Evolutionary conservation across 2,329 filamentous ascomycete genomes (phyloP).

Genomic region (Calonectria hawksworthii): DNA sequence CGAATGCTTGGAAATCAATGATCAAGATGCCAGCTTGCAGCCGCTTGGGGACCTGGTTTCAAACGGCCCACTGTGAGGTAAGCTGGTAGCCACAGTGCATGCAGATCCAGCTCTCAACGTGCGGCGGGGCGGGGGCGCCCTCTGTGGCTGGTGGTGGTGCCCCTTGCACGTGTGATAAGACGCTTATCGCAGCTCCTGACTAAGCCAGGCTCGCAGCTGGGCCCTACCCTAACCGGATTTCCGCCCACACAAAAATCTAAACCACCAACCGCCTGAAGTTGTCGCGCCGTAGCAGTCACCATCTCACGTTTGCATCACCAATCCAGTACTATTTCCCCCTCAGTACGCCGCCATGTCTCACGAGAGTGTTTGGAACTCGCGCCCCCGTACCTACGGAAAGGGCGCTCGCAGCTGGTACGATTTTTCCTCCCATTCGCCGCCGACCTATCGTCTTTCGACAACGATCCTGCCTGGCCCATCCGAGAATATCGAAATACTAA

Average conservation of each 20-base stretch:
- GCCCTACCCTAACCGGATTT: not conserved
- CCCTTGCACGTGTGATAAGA: not conserved
- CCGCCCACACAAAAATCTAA: constrained; percentile 56
- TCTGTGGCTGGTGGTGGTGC: not conserved
- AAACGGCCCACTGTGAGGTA: constrained; percentile 32
- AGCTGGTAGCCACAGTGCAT: constrained; percentile 33
- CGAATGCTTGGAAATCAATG: constrained; percentile 44
- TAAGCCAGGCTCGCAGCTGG: not conserved
- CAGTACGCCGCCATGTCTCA: constrained; percentile 70
- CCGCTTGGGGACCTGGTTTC: constrained; percentile 30
- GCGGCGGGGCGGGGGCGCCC: not conserved
- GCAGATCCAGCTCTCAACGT: not conserved
- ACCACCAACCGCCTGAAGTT: constrained; percentile 33
- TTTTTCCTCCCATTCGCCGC: constrained; percentile 19
- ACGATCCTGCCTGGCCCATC: constrained; percentile 14
- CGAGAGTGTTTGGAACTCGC: constrained; percentile 99
- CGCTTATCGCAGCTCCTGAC: not conserved
- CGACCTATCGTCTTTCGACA: not conserved
- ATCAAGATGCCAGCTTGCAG: constrained; percentile 51
- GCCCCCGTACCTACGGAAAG: constrained; percentile 97
- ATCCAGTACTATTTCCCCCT: constrained; percentile 22
- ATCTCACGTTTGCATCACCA: constrained; percentile 48
- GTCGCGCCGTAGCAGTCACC: constrained; percentile 52
- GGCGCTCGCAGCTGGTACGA: constrained; percentile 92
- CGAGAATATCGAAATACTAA: constrained; percentile 45